phyloP scores from a whole-genome alignment of 768 basidiomycete species.

The Kwoniella sp. region DNA sequence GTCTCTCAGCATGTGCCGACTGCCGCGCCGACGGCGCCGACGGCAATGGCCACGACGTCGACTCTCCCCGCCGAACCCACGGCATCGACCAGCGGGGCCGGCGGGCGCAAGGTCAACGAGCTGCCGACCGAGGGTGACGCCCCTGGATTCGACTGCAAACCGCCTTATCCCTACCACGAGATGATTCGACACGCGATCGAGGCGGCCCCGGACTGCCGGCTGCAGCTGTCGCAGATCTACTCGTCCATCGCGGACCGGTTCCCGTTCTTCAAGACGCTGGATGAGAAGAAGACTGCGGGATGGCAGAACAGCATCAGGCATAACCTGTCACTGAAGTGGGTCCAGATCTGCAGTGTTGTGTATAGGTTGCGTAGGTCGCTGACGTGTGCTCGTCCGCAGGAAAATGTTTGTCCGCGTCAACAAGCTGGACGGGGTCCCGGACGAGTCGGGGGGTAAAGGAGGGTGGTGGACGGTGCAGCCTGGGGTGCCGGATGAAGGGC shows the following conservation, averaged over 20 bases:
- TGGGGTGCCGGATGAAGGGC: constrained; percentile 42
- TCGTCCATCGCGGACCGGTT: constrained; percentile 36
- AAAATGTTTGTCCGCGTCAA: constrained; percentile 46
- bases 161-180: constrained; percentile 43
- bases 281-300: constrained; percentile 44
- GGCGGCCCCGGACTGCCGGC: constrained; percentile 23
- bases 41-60: background rate
- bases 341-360: background rate
- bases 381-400: constrained; percentile 11
- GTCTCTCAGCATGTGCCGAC: constrained; percentile 11
- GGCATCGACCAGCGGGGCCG: background rate
- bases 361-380: background rate
- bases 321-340: constrained; percentile 49
- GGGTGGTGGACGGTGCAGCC: constrained; percentile 49
- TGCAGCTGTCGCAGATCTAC: constrained; percentile 41
- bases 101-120: constrained; percentile 31
- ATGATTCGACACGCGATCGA: constrained; percentile 44
- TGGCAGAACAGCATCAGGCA: constrained; percentile 52
- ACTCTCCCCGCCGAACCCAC: background rate
- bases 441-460: constrained; percentile 48
- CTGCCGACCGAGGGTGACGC: constrained; percentile 33
- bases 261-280: constrained; percentile 42
- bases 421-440: constrained; percentile 43
- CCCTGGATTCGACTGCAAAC: constrained; percentile 43
- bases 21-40: background rate